phyloP scores from a whole-genome alignment of 164 flowering plant species.

The Liquidambar formosana region DNA sequence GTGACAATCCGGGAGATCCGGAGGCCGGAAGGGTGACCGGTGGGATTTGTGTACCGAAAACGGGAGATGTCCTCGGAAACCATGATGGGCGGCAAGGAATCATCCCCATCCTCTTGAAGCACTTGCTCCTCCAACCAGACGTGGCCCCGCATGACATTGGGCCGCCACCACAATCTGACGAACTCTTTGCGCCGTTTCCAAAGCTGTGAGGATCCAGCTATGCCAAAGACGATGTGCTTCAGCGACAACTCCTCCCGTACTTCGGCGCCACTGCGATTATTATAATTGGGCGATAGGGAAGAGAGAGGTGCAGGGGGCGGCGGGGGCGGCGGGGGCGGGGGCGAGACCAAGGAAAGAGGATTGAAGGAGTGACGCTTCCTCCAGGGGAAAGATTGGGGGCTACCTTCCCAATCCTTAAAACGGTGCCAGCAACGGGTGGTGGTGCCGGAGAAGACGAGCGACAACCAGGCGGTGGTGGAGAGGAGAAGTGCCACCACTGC shows the following conservation, averaged over 20 bases:
- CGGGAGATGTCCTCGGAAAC: slow-evolving; percentile 60
- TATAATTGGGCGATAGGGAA: not conserved
- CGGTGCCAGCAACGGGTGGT: slow-evolving; percentile 38
- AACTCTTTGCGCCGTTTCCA: slow-evolving; percentile 61
- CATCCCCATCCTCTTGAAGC: slow-evolving; percentile 11
- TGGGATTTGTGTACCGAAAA: slow-evolving; percentile 66
- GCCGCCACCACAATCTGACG: slow-evolving; percentile 66
- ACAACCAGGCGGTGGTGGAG: slow-evolving; percentile 57
- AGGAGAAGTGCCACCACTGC: slow-evolving; percentile 41
- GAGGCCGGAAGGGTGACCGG: slow-evolving; percentile 64
- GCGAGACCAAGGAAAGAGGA: slow-evolving; percentile 1
- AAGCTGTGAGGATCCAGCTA: slow-evolving; percentile 57
- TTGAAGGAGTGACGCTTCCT: not conserved
- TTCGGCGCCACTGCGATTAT: not conserved
- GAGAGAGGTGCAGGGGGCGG: not conserved
- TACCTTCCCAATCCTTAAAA: slow-evolving; percentile 30
- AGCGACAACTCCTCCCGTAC: slow-evolving; percentile 18
- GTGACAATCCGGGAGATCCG: slow-evolving; percentile 55
- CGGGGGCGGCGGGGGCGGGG: slow-evolving; percentile 1
- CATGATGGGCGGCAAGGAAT: slow-evolving; percentile 45
- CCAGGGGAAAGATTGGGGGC: slow-evolving; percentile 28
- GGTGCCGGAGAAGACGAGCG: slow-evolving; percentile 52
- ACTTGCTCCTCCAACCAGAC: slow-evolving; percentile 63
- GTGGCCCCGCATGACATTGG: slow-evolving; percentile 53
- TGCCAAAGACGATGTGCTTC: slow-evolving; percentile 59